Base-by-base conservation (phyloP, 148 eudicot species). In the Rhododendron vialii region DNA sequence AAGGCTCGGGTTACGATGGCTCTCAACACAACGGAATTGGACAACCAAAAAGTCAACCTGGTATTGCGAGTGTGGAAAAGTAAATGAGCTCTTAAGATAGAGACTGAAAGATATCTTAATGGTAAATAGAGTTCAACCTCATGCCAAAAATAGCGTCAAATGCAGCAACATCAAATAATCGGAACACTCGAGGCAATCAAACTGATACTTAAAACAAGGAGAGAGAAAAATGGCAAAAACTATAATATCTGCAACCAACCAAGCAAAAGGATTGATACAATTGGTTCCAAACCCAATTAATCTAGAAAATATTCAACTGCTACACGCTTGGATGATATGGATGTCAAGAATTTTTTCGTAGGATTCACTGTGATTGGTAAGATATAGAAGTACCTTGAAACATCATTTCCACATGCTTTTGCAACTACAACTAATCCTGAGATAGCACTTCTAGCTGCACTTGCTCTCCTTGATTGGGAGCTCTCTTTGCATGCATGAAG, bases 351-450 rank as follows among this genome's bases (percentile, higher is more conserved):
- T 82, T 41, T 41, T 20, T 82, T 82, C 35, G 41, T 2, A 28
- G 45, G 71, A 63, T 63, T 8, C 71, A 63, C 30, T n/a, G 69
- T 3, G 15, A 61, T 3, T 69, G 67, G 26, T 59, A 38, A 50
- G 78, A 36, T 36, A 48, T 28, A 59, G 12, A 81, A 11, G 77
- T 51, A 97, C 99, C 99, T 94, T 30, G 99, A 95, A 86, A 98
- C 99, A 87, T 98, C 99, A 89, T 92, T 97, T 89, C 99, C 99
- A 74, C 99, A 98, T 86, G 98, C 96, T 92, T 95, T 98, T 87
- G 98, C 92, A 87, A 95, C 98, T 63, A 94, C 87, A 87, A 94
- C 91, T 63, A 98, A 82, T 83, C 98, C 99, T 35, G 99, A 98
- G 18, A 93, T 91, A 53, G 93, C 90, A 90, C 91, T 93, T 91